These are phyloP conservation scores for Diatrype stigma DNA, from an alignment of 2,329 filamentous ascomycete genomes.

Conservation along the genomic window DNA sequence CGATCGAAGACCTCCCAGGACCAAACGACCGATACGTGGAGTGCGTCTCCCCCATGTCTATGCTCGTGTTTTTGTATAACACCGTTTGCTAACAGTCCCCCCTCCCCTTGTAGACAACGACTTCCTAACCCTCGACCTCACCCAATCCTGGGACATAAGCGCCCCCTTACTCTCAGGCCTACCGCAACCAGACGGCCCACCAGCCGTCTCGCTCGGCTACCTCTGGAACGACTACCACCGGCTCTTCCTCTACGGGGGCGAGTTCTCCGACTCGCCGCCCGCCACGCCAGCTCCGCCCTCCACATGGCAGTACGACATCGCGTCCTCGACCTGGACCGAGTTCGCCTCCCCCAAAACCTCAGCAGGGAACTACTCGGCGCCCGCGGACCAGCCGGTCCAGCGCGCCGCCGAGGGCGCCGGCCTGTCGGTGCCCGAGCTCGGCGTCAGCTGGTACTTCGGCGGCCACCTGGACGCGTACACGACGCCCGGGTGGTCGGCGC, in stretches of 20 bases:
- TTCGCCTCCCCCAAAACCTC: slow-evolving; percentile 58
- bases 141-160: slow-evolving; percentile 64
- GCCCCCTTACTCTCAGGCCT: slow-evolving; percentile 61
- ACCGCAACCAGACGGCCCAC: slow-evolving; percentile 62
- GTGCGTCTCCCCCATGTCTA: slow-evolving; percentile 37
- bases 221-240: slow-evolving; percentile 70
- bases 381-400: slow-evolving; percentile 54
- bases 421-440: slow-evolving; percentile 63
- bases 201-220: slow-evolving; percentile 67
- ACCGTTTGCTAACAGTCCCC: slow-evolving; percentile 7
- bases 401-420: slow-evolving; percentile 71
- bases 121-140: slow-evolving; percentile 68
- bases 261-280: slow-evolving; percentile 62
- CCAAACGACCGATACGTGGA: slow-evolving; percentile 66
- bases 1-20: slow-evolving; percentile 53
- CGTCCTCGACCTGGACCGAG: slow-evolving; percentile 57
- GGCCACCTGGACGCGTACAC: slow-evolving; percentile 64
- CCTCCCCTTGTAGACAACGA: slow-evolving; percentile 63
- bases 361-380: slow-evolving; percentile 57
- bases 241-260: slow-evolving; percentile 70
- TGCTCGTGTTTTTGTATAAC: not conserved
- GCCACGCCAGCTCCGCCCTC: slow-evolving; percentile 55
- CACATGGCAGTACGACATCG: slow-evolving; percentile 67
- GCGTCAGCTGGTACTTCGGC: slow-evolving; percentile 74
- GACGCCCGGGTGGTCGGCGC: slow-evolving; percentile 64